Evolutionary conservation across 192 early-diverging fungal genomes (phyloP), one percentile per base, ranked within the genome.

Genomic region (Coemansia sp.): DNA sequence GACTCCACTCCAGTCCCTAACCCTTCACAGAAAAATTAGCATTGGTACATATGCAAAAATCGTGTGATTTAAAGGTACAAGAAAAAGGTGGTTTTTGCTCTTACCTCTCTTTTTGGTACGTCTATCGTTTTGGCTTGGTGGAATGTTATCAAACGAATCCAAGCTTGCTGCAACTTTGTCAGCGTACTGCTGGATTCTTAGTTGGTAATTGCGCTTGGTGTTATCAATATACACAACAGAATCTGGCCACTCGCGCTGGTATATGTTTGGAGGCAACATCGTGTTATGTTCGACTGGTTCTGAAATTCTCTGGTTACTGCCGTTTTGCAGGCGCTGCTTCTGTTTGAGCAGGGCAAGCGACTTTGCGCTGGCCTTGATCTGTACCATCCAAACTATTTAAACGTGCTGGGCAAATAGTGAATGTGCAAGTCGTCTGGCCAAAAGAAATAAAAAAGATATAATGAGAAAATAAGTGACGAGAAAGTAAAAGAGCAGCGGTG

Each of bases 301-400:
- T n/a, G 12, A 43, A 12, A 4, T 11, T 11, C 41, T 43, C 15
- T 43, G 41, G 41, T 43, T 43, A 15, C 41, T 43, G 41, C 41
- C 4, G 41, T n/a, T 24, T 27, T 48, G 27, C 23, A n/a, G 67
- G 10, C 67, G 54, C 54, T 62, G 50, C 32, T 47, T 57, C 32
- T 69, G 67, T 24, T 22, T 48, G 5, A 62, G 53, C 55, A 69
- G 51, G 7, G 67, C 67, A 45, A 24, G 15, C 6, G 35, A 24
- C 24, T 51, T 69, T 14, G 59, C 41, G 45, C 47, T 21, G 5
- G 67, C 60, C 39, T 62, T 69, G 48, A 60, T 62, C 21, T 58
- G 29, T 2, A 69, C 60, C 60, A 67, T 63, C 12, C 12, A 32
- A 32, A 32, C 29, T 32, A 32, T 32, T 32, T 7, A 7, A 32